Conservation (phyloP, 2,329 filamentous ascomycete genomes). For the Fusarium praegraminearum region DNA sequence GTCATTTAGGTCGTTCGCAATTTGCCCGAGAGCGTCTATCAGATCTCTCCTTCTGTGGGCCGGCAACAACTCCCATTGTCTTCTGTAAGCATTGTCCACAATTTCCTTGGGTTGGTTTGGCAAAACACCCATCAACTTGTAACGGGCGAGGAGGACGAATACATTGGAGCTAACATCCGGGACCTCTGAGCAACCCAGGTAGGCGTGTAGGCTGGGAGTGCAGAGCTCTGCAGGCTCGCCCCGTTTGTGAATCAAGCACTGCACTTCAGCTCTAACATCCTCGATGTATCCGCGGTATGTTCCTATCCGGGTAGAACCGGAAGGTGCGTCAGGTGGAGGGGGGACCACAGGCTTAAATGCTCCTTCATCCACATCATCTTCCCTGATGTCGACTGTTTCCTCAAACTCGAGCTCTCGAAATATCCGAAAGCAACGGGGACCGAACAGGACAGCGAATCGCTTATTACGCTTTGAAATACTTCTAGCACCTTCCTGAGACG, state of each 20-base stretch:
- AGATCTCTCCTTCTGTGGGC: constrained; percentile 47
- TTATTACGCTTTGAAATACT: constrained; percentile 69
- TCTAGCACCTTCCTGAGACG: constrained; percentile 52
- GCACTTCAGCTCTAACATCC: constrained; percentile 62
- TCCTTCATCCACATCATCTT: constrained; percentile 56
- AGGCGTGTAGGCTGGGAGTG: constrained; percentile 49
- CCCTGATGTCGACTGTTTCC: constrained; percentile 53
- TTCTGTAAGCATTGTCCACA: constrained; percentile 55
- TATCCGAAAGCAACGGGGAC: constrained; percentile 61
- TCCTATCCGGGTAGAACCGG: constrained; percentile 53
- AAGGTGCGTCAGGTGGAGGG: constrained; percentile 51
- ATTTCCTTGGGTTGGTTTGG: constrained; percentile 53
- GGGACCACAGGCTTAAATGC: constrained; percentile 53
- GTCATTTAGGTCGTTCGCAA: constrained; percentile 54
- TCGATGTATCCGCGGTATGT: constrained; percentile 63
- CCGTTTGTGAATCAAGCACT: constrained; percentile 56
- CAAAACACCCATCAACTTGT: constrained; percentile 54
- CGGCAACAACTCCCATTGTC: constrained; percentile 56
- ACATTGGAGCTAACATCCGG: constrained; percentile 44
- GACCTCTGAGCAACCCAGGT: constrained; percentile 51
- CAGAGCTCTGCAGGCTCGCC: constrained; percentile 52
- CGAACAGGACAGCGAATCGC: constrained; percentile 66
- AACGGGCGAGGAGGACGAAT: constrained; percentile 51
- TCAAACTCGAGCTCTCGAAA: constrained; percentile 64
- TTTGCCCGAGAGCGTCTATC: constrained; percentile 50